A percentile compares a stretch with the other conserved stretches of the same genome.
Evolutionary conservation across 2,329 filamentous ascomycete species (phyloP).

Genomic region (Gremmenia infestans): DNA sequence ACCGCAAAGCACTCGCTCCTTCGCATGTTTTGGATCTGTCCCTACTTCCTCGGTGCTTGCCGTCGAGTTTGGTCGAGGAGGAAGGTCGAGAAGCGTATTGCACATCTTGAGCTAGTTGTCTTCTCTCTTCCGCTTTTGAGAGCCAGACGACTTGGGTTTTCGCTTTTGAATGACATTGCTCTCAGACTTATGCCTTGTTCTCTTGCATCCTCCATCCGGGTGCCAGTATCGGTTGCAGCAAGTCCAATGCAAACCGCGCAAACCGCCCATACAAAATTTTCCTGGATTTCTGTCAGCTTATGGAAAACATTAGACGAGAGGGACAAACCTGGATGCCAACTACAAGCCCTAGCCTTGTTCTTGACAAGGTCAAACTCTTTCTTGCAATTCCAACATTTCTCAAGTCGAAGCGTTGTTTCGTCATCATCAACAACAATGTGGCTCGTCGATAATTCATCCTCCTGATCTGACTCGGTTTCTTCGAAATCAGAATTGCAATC

Average conservation of each 20-base stretch:
- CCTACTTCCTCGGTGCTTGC: no score
- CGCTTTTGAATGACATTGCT: background rate
- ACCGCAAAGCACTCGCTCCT: no score
- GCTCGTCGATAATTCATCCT: no score
- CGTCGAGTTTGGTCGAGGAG: no score
- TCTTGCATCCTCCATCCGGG: background rate
- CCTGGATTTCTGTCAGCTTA: background rate
- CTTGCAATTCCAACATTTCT: slow-evolving; percentile 5
- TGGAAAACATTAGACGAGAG: background rate
- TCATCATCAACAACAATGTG: background rate
- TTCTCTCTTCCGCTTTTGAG: background rate
- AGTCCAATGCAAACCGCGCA: background rate
- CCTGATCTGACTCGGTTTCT: no score
- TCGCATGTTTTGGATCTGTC: no score
- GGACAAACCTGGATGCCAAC: slow-evolving; percentile 10
- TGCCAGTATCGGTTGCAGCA: slow-evolving; percentile 5
- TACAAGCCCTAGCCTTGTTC: slow-evolving; percentile 3
- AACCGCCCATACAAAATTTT: no score
- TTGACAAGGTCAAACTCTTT: slow-evolving; percentile 6
- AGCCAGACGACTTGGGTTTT: background rate
- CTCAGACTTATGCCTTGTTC: slow-evolving; percentile 2
- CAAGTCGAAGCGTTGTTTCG: slow-evolving; percentile 1
- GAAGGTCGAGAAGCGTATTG: no score
- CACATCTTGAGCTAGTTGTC: background rate
- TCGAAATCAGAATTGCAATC: no score